Evolutionary conservation across 1,284 basidiomycete species (phyloP).

Genomic region (Trametes versicolor): DNA sequence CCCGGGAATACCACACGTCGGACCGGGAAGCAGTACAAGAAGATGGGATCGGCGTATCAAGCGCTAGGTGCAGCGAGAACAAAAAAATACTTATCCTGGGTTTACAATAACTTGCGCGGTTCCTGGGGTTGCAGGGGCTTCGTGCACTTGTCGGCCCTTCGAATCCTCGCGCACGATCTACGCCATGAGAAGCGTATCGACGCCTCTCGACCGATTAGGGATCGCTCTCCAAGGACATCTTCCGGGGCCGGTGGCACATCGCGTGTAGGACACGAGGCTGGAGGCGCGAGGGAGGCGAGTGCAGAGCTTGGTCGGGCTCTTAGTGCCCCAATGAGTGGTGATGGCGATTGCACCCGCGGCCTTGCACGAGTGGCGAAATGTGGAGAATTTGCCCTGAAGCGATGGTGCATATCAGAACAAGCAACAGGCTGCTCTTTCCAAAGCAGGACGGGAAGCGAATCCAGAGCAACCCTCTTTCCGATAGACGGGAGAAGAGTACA

Average conservation of each 20-base stretch:
- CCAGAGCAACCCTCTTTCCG: slow-evolving; percentile 24
- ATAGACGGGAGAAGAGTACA: slow-evolving; percentile 16
- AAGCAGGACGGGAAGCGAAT: slow-evolving; percentile 2
- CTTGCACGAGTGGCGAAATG: neutral
- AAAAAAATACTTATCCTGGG: slow-evolving; percentile 17
- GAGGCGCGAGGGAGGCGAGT: neutral
- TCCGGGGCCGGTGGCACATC: neutral
- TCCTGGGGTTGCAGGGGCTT: slow-evolving; percentile 18
- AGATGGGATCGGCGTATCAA: slow-evolving; percentile 29
- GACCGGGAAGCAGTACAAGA: slow-evolving; percentile 19
- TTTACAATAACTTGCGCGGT: slow-evolving; percentile 23
- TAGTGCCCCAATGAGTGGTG: neutral
- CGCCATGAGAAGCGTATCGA: neutral
- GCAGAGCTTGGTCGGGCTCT: neutral
- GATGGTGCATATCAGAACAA: slow-evolving; percentile 16
- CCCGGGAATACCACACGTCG: slow-evolving; percentile 19
- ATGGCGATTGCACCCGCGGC: neutral
- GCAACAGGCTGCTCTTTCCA: neutral
- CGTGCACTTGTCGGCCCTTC: slow-evolving; percentile 13
- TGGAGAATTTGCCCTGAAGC: neutral
- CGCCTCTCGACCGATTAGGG: neutral
- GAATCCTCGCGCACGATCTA: slow-evolving; percentile 10
- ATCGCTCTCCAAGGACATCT: neutral
- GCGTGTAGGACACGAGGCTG: neutral
- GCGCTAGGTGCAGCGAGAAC: slow-evolving; percentile 13